Conservation (phyloP, 164 flowering plant species). For the Vitis rupestris region DNA sequence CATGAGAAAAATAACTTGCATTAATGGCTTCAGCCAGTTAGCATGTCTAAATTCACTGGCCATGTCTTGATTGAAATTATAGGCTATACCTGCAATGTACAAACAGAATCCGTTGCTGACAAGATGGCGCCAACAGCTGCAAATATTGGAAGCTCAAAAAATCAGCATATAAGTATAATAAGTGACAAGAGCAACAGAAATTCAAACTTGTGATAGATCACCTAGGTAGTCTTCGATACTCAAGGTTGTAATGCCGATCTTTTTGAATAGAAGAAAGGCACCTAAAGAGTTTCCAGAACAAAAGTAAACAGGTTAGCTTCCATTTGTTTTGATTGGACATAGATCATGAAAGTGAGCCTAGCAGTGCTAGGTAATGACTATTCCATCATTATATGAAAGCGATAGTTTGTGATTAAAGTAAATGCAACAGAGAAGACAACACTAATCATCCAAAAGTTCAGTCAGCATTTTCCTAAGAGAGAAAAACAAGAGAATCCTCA, state of each 20-base stretch:
- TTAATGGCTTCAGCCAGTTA: conserved; percentile 1
- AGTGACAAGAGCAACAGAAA: not conserved
- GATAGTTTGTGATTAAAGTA: too few relatives aligned
- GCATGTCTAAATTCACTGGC: not conserved
- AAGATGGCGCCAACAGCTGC: conserved; percentile 66
- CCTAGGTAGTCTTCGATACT: conserved; percentile 51
- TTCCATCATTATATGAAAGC: too few relatives aligned
- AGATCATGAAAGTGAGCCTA: not conserved
- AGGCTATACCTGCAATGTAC: conserved; percentile 52
- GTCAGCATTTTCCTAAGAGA: too few relatives aligned
- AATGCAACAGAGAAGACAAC: too few relatives aligned
- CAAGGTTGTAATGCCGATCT: conserved; percentile 46
- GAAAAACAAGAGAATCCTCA: too few relatives aligned
- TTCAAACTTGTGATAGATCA: conserved; percentile 10
- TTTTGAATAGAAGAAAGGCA: conserved; percentile 38
- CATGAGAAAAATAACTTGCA: not conserved
- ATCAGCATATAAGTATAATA: conserved; percentile 1
- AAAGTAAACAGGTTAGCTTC: not conserved
- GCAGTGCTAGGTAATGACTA: not conserved
- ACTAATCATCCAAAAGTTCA: too few relatives aligned
- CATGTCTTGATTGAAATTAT: not conserved
- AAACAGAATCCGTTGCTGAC: conserved; percentile 68
- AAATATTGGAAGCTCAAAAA: conserved; percentile 5
- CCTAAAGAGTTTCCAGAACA: conserved; percentile 30
- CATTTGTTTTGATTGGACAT: not conserved